Evolutionary conservation across 768 basidiomycete genomes (phyloP).

Genomic region (Lactarius sanguifluus): DNA sequence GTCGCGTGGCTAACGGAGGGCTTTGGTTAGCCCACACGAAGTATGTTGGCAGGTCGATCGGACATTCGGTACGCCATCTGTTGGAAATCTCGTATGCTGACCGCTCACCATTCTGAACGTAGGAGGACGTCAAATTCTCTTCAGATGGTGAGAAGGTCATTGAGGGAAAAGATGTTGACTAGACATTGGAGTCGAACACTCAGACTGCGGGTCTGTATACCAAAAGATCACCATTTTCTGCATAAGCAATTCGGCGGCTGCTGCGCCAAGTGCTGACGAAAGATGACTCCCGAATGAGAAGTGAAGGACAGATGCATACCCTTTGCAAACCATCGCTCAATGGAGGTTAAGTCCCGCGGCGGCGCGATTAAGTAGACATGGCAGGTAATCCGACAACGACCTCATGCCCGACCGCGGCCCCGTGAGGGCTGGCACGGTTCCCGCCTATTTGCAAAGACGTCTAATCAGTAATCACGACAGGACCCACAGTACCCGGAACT

Average conservation of each 20-base stretch:
- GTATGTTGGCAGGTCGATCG: slow-evolving; percentile 69
- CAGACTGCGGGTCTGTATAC: slow-evolving; percentile 21
- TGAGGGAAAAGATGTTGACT: slow-evolving; percentile 59
- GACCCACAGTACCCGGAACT: too few species aligned
- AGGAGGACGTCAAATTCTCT: slow-evolving; percentile 79
- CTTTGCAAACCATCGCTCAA: neutral
- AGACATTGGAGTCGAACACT: slow-evolving; percentile 21
- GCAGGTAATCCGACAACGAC: too few species aligned
- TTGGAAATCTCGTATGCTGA: slow-evolving; percentile 40
- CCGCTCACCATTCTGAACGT: slow-evolving; percentile 29
- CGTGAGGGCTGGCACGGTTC: neutral
- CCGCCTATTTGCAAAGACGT: too few species aligned
- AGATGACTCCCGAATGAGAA: neutral
- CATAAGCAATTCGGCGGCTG: neutral
- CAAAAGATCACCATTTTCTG: neutral
- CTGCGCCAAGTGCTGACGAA: neutral
- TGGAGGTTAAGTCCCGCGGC: neutral
- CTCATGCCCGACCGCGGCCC: neutral
- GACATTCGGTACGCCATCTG: slow-evolving; percentile 39
- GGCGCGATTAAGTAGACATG: neutral
- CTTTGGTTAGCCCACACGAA: slow-evolving; percentile 71
- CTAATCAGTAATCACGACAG: too few species aligned
- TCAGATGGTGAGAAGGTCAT: slow-evolving; percentile 71
- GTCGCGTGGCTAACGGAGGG: slow-evolving; percentile 16
- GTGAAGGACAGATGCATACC: neutral